Conservation (phyloP, 768 basidiomycete species). For the Peribolospora baueri region DNA sequence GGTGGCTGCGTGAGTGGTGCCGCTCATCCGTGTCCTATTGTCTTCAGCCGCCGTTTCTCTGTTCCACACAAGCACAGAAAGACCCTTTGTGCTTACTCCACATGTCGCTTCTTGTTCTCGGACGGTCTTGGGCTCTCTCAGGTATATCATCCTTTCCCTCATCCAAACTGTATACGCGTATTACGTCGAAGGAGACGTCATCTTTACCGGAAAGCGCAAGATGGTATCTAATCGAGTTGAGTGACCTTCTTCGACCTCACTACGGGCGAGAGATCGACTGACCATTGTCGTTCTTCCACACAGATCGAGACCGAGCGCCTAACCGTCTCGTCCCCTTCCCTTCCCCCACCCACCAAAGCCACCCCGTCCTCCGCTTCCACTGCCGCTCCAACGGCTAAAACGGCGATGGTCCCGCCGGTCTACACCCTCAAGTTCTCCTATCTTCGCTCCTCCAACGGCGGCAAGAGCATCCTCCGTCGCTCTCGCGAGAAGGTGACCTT, state of each 20-base stretch:
- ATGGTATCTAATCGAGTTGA: slow-evolving; percentile 58
- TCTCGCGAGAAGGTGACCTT: too few species aligned
- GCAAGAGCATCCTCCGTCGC: slow-evolving; percentile 45
- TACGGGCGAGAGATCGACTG: neutral
- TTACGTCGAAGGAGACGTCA: slow-evolving; percentile 55
- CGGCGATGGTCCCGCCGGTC: slow-evolving; percentile 31
- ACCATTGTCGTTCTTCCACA: neutral
- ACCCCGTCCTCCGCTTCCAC: slow-evolving; percentile 7
- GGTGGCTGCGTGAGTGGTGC: slow-evolving; percentile 32
- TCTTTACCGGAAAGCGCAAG: slow-evolving; percentile 75
- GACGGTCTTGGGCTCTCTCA: slow-evolving; percentile 17
- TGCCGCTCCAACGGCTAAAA: slow-evolving; percentile 16
- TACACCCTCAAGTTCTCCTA: slow-evolving; percentile 46
- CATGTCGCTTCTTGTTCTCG: slow-evolving; percentile 1
- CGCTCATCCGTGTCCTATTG: neutral
- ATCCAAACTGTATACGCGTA: slow-evolving; percentile 60
- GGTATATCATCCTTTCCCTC: slow-evolving; percentile 48
- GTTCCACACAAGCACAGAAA: neutral
- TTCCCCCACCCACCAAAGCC: slow-evolving; percentile 19
- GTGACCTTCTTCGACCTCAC: slow-evolving; percentile 13
- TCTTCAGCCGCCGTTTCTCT: slow-evolving; percentile 3
- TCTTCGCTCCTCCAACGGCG: slow-evolving; percentile 54
- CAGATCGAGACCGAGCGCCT: slow-evolving; percentile 81
- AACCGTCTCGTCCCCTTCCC: slow-evolving; percentile 45
- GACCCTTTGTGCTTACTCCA: neutral